Conservation (phyloP, 2,329 filamentous ascomycete genomes). For the Arachnopeziza araneosa region DNA sequence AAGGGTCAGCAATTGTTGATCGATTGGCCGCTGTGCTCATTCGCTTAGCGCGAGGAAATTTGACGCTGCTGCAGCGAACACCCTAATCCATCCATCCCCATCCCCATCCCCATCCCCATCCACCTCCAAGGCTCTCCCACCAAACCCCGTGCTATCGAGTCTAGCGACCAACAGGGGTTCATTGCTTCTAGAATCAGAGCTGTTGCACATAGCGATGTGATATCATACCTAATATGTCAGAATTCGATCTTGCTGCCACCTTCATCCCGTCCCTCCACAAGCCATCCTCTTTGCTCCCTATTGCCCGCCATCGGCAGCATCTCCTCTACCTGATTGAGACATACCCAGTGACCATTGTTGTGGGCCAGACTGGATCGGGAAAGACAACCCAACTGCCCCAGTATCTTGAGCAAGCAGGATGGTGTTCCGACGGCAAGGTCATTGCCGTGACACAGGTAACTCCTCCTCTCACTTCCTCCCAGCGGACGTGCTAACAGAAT, state of each 20-base stretch:
- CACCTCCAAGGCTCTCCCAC: no score
- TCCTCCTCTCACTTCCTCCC: background rate
- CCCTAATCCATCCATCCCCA: no score
- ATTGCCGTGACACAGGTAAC: slow-evolving; percentile 86
- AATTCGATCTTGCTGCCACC: slow-evolving; percentile 49
- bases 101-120: background rate
- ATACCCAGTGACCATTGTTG: slow-evolving; percentile 76
- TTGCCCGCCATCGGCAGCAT: slow-evolving; percentile 72
- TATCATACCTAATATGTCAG: slow-evolving; percentile 31
- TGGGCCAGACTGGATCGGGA: slow-evolving; percentile 90
- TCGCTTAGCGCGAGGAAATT: no score
- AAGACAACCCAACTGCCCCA: slow-evolving; percentile 97
- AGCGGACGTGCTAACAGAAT: slow-evolving; percentile 7
- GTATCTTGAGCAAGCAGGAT: slow-evolving; percentile 81
- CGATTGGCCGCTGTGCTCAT: no score
- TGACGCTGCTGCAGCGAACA: no score
- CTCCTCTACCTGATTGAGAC: slow-evolving; percentile 85
- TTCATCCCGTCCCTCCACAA: slow-evolving; percentile 84
- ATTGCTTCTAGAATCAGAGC: background rate
- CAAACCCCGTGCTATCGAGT: background rate
- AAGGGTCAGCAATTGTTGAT: no score
- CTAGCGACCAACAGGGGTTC: background rate
- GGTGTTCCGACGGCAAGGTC: slow-evolving; percentile 76
- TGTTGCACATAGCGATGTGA: slow-evolving; percentile 10
- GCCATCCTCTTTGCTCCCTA: slow-evolving; percentile 76